Evolutionary conservation across 2,329 filamentous ascomycete genomes (phyloP).

Genomic region (Penicillium frequentans): DNA sequence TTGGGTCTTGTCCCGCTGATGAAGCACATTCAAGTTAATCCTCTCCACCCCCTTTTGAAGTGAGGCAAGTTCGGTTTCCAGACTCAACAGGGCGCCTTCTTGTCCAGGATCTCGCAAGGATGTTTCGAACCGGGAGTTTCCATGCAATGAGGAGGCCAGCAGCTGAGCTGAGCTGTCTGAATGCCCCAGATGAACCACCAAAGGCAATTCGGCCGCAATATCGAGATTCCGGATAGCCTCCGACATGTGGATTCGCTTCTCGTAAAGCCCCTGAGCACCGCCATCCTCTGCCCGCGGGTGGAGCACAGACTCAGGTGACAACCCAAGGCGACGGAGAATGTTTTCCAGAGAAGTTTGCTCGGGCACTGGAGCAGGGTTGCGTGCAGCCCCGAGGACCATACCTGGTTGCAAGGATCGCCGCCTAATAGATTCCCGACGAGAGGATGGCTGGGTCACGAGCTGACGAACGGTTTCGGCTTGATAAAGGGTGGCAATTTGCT

Average conservation of each 20-base stretch:
- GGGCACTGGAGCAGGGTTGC: slow-evolving; percentile 10
- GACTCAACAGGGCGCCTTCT: slow-evolving; percentile 24
- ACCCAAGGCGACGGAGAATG: slow-evolving; percentile 35
- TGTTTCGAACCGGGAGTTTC: slow-evolving; percentile 28
- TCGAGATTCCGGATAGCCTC: slow-evolving; percentile 29
- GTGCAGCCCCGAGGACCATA: slow-evolving; percentile 13
- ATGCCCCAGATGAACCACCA: slow-evolving; percentile 29
- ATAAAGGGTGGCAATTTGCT: slow-evolving; percentile 32
- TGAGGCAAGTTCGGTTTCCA: slow-evolving; percentile 31
- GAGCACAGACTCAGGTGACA: slow-evolving; percentile 30
- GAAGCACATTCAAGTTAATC: slow-evolving; percentile 34
- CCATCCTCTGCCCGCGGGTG: slow-evolving; percentile 20
- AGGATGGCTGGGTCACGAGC: slow-evolving; percentile 19
- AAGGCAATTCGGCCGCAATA: slow-evolving; percentile 30
- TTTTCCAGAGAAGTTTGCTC: slow-evolving; percentile 30
- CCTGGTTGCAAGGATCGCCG: slow-evolving; percentile 27
- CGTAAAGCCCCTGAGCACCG: slow-evolving; percentile 23
- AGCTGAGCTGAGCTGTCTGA: slow-evolving; percentile 35
- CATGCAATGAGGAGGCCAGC: slow-evolving; percentile 31
- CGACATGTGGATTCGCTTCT: slow-evolving; percentile 31
- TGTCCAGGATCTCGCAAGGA: slow-evolving; percentile 31
- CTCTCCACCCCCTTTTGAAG: slow-evolving; percentile 35
- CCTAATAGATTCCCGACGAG: slow-evolving; percentile 28
- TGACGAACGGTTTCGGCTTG: slow-evolving; percentile 29
- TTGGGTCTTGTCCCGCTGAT: slow-evolving; percentile 30